Evolutionary conservation across 1,284 basidiomycete genomes (phyloP).

Genomic region (Microbotryum lychnidis-dioicae): DNA sequence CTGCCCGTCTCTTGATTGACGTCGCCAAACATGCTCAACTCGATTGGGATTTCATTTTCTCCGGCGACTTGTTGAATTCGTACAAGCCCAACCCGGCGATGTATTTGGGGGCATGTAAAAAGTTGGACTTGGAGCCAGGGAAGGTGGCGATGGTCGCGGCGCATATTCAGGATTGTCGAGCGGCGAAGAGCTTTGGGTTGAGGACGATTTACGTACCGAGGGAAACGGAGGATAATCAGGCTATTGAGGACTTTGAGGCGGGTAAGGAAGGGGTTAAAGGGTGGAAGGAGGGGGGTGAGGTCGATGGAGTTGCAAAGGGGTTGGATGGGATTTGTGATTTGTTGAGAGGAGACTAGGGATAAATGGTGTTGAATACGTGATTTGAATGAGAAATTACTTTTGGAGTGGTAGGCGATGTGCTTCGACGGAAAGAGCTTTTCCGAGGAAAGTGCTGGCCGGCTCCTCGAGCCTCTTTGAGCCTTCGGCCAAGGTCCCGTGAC

Average conservation of each 20-base stretch:
- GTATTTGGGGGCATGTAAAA: conserved; percentile 34
- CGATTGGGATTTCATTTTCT: conserved; percentile 35
- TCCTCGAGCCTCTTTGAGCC: neutral
- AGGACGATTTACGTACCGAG: conserved; percentile 39
- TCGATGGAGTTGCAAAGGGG: conserved; percentile 9
- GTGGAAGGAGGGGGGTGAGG: conserved; percentile 14
- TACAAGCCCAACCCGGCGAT: conserved; percentile 38
- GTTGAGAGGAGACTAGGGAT: neutral
- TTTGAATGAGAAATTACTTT: neutral
- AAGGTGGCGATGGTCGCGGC: conserved; percentile 38
- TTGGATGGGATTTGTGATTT: conserved; percentile 1
- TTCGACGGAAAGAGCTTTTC: neutral
- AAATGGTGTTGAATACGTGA: neutral
- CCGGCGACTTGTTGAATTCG: conserved; percentile 34
- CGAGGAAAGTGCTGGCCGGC: neutral
- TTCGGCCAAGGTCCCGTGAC: neutral
- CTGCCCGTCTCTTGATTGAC: conserved; percentile 29
- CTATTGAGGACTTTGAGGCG: neutral
- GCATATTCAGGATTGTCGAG: conserved; percentile 37
- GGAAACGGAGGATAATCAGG: conserved; percentile 34
- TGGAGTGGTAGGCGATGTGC: neutral
- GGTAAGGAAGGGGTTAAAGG: conserved; percentile 4
- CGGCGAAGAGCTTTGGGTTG: conserved; percentile 35
- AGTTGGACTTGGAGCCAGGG: conserved; percentile 27
- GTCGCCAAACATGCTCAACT: conserved; percentile 34